These are phyloP conservation scores for Hapsidospora chrysogenum DNA, from an alignment of 495 filamentous ascomycete genomes.

Conservation along the genomic window DNA sequence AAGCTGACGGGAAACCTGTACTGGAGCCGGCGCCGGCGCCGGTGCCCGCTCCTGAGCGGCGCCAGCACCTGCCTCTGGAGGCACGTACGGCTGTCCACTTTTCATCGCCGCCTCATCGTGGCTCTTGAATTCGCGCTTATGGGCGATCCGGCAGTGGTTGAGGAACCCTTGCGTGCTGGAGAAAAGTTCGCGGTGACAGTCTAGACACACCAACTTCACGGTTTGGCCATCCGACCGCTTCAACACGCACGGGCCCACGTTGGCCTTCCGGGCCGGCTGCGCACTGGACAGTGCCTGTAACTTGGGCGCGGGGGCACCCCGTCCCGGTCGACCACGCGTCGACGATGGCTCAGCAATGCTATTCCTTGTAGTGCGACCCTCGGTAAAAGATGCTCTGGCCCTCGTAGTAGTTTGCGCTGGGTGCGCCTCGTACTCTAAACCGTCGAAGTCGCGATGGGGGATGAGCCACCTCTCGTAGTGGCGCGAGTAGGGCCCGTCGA, in stretches of 20 bases:
- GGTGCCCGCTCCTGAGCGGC: constrained; percentile 17
- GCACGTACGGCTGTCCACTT: constrained; percentile 67
- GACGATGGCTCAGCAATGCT: constrained; percentile 41
- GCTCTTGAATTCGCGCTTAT: constrained; percentile 77
- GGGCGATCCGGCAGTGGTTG: constrained; percentile 94
- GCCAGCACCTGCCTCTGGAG: constrained; percentile 36
- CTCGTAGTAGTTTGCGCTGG: no score
- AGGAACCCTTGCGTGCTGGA: constrained; percentile 94
- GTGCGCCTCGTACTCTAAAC: constrained; percentile 24
- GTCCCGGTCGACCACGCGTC: constrained; percentile 31
- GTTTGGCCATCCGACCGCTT: constrained; percentile 36
- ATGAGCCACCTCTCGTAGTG: constrained; percentile 93
- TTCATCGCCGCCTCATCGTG: constrained; percentile 88
- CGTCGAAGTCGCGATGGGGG: constrained; percentile 76
- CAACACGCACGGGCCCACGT: constrained; percentile 33
- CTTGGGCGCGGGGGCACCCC: no score
- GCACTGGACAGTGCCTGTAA: constrained; percentile 58
- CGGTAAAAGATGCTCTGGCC: constrained; percentile 21
- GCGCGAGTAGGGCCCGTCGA: constrained; percentile 78
- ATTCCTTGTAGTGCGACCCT: constrained; percentile 59
- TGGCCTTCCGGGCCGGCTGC: constrained; percentile 53
- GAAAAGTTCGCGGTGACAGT: constrained; percentile 80
- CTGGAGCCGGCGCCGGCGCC: constrained; percentile 2
- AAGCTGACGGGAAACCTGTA: constrained; percentile 10
- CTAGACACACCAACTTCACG: constrained; percentile 71